Evolutionary conservation across 1,284 basidiomycete genomes (phyloP).

Genomic region (Coniferiporia sulphurascens): DNA sequence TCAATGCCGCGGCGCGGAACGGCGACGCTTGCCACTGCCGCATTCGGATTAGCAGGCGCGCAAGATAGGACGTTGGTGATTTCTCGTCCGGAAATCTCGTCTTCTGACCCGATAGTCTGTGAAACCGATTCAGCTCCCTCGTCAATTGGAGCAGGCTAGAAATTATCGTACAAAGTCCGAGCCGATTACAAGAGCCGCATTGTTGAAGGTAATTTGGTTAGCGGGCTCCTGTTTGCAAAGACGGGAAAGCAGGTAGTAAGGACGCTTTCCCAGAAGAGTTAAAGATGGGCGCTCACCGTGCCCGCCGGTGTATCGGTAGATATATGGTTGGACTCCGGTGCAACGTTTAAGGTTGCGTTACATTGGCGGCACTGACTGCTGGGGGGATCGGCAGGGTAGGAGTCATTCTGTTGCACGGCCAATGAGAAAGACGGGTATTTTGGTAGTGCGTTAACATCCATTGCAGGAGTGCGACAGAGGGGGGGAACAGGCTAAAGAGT

Average conservation of each 20-base stretch:
- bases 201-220: background rate
- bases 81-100: conserved; percentile 4
- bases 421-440: conserved; percentile 1
- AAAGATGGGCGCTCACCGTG: background rate
- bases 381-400: background rate
- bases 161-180: conserved; percentile 2
- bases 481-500: background rate
- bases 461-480: background rate
- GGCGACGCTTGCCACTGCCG: background rate
- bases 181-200: conserved; percentile 4
- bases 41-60: background rate
- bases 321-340: background rate
- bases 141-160: background rate
- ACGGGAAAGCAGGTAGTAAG: background rate
- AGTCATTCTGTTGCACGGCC: background rate
- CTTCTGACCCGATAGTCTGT: conserved; percentile 6
- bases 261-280: too few species aligned
- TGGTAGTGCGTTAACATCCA: background rate
- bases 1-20: conserved; percentile 3
- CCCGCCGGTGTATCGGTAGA: background rate
- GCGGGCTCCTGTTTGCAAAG: background rate
- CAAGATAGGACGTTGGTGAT: background rate
- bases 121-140: background rate
- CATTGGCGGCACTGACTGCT: background rate
- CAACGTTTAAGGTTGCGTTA: background rate